Evolutionary conservation across 331 rosid species (phyloP), one percentile per base, ranked within the genome.

Genomic region (Malus hybrid): DNA sequence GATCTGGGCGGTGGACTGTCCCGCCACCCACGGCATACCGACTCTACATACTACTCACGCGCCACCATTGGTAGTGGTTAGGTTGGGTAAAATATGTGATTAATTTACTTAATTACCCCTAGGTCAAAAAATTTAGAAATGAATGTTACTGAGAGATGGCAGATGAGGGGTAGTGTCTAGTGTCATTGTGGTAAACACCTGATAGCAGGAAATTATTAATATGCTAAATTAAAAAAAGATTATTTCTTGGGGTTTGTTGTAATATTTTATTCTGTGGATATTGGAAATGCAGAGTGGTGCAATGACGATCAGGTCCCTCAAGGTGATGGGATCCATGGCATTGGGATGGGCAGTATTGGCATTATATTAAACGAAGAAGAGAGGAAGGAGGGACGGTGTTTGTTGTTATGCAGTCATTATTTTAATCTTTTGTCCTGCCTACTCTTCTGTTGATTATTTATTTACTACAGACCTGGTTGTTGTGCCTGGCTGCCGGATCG

Each of bases 271-370:
- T 28, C 5, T 61, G 14, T 71, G 62, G 60, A 74, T 18, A 0
- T 48, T 19, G 42, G 44, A 60, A 71, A 65, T 86, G 84, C 97
- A 93, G 98, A 90, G 86, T 77, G 97, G 95, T 75, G 96, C 96
- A 1, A 88, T 80, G 31, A 63, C 67, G 31, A 65, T 88, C 31
- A 64, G 73, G 71, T 29, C 77, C 77, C 50, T 88, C 83, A 86
- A 82, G 87, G 67, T 90, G 76, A 57, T 83, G 4, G 93, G 87
- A 65, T 78, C 87, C 80, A 60, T 91, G 72, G 91, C 87, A 16
- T 75, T 93, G 86, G 91, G 93, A 83, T 88, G 85, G 83, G 90
- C 88, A n/a, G 56, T 81, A 34, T 46, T 91, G 64, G 89, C 87
- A 60, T 78, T 90, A 42, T 74, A 80, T 83, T 92, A 88, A 85